A percentile compares a stretch with the other conserved stretches of the same genome.
These are phyloP conservation scores for Didymella pinodella DNA, from an alignment of 2,329 filamentous ascomycete genomes.

Conservation along the genomic window DNA sequence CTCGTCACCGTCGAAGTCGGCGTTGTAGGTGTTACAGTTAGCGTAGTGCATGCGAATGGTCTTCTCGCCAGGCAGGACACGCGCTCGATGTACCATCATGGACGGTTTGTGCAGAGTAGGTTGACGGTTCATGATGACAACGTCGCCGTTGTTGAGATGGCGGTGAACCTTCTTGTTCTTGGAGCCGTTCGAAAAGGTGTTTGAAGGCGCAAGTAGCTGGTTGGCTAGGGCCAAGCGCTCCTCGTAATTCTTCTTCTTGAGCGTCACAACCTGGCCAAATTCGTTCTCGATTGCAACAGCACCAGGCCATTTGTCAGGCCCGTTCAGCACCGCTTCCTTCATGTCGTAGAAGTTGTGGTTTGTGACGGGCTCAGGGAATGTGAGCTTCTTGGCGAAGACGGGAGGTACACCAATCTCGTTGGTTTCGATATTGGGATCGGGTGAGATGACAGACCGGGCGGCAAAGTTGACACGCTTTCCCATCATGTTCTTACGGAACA, in stretches of 20 bases:
- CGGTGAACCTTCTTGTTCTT: constrained; percentile 96
- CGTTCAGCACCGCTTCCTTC: constrained; percentile 95
- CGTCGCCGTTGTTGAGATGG: constrained; percentile 94
- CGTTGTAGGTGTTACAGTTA: constrained; percentile 99
- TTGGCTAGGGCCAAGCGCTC: constrained; percentile 91
- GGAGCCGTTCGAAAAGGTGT: constrained; percentile 74
- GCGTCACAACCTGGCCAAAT: constrained; percentile 86
- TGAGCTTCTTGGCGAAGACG: constrained; percentile 96
- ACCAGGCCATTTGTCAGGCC: constrained; percentile 91
- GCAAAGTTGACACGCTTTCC: constrained; percentile 99
- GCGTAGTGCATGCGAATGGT: constrained; percentile 99
- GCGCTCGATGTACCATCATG: constrained; percentile 96
- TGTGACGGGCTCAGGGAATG: constrained; percentile 96
- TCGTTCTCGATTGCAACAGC: constrained; percentile 96
- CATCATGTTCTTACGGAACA: constrained; percentile 99
- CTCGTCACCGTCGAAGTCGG: constrained; percentile 98
- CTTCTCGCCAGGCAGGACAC: constrained; percentile 91
- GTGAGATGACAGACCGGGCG: constrained; percentile 95
- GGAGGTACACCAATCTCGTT: constrained; percentile 98
- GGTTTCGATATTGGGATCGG: constrained; percentile 97
- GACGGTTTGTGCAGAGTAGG: constrained; percentile 98
- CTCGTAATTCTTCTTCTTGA: constrained; percentile 85
- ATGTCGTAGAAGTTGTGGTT: constrained; percentile 96
- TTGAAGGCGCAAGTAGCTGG: constrained; percentile 86
- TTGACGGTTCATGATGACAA: constrained; percentile 98